These are phyloP conservation scores for Curvularia verruculosa DNA, from an alignment of 2,329 filamentous ascomycete genomes.

Conservation along the genomic window DNA sequence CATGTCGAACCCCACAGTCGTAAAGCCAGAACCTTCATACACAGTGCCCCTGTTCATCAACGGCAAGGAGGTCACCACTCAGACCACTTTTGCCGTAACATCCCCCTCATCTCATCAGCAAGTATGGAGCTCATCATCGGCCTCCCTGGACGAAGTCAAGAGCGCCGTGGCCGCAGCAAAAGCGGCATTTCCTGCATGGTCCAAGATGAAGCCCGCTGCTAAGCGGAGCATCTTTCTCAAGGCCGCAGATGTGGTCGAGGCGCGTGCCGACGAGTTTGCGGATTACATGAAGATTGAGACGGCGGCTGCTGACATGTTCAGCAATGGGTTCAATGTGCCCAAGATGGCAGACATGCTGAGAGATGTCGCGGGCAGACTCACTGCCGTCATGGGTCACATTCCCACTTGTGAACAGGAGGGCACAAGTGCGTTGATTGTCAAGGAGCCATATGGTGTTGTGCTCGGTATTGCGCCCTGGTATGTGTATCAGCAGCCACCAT, in stretches of 20 bases:
- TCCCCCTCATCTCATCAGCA: constrained; percentile 62
- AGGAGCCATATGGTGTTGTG: constrained; percentile 80
- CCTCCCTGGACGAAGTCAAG: constrained; percentile 61
- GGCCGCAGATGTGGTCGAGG: constrained; percentile 68
- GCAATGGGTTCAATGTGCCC: constrained; percentile 49
- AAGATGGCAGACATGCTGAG: constrained; percentile 54
- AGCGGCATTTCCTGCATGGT: constrained; percentile 74
- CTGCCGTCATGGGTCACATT: constrained; percentile 56
- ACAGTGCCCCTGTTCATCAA: constrained; percentile 57
- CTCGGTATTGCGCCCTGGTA: constrained; percentile 83
- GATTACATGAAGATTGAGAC: constrained; percentile 66
- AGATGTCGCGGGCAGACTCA: constrained; percentile 60
- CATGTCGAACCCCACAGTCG: constrained; percentile 11
- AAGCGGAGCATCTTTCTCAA: constrained; percentile 74
- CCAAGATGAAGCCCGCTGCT: constrained; percentile 62
- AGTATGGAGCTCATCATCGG: constrained; percentile 62
- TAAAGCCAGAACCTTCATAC: constrained; percentile 31
- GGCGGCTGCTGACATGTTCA: constrained; percentile 53
- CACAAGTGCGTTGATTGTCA: constrained; percentile 68
- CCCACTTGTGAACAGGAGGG: constrained; percentile 57
- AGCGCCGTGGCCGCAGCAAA: constrained; percentile 66
- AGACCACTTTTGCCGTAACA: constrained; percentile 61
- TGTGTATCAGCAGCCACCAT: constrained; percentile 14
- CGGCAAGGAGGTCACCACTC: constrained; percentile 55
- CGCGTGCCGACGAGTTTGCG: constrained; percentile 65